Percentiles rank a stretch among this genome's conserved stretches.
Conservation (phyloP, 2,329 filamentous ascomycete species). For the Neofusicoccum kwambonambiense region DNA sequence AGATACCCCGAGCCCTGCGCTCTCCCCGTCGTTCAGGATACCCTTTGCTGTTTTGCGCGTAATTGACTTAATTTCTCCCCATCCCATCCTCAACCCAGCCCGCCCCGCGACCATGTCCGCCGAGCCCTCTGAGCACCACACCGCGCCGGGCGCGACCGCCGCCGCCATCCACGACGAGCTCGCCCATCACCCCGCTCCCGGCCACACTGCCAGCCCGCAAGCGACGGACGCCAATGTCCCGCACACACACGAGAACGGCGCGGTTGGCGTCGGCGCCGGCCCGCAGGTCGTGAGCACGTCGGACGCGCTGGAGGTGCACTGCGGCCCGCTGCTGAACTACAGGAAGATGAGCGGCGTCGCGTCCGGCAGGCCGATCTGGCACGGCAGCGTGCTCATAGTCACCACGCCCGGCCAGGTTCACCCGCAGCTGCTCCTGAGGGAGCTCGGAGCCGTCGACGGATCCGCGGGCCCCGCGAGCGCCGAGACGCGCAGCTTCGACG, state of each 20-base stretch:
- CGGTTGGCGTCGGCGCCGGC: slow-evolving; percentile 41
- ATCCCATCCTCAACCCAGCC: not conserved
- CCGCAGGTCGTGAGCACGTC: slow-evolving; percentile 45
- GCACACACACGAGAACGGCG: not conserved
- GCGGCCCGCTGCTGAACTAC: slow-evolving; percentile 76
- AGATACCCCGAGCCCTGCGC: slow-evolving; percentile 1
- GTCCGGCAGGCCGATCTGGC: slow-evolving; percentile 59
- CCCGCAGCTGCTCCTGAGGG: slow-evolving; percentile 59
- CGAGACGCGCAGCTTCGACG: slow-evolving; percentile 35
- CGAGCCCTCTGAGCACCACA: not conserved
- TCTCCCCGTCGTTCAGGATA: not conserved
- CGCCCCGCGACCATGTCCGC: not conserved
- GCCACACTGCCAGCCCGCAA: not conserved
- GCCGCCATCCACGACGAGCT: slow-evolving; percentile 1
- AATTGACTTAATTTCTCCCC: not conserved
- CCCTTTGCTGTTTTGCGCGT: slow-evolving; percentile 5
- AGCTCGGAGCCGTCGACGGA: slow-evolving; percentile 46
- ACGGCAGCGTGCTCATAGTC: slow-evolving; percentile 83
- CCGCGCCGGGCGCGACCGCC: not conserved
- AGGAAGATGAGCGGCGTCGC: slow-evolving; percentile 63
- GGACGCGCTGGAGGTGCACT: slow-evolving; percentile 57
- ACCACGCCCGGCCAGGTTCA: slow-evolving; percentile 67
- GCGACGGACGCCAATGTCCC: not conserved
- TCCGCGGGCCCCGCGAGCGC: slow-evolving; percentile 25
- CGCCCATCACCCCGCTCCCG: not conserved